phyloP scores from a whole-genome alignment of 495 filamentous ascomycete species.

The Podospora pseudoanserina region DNA sequence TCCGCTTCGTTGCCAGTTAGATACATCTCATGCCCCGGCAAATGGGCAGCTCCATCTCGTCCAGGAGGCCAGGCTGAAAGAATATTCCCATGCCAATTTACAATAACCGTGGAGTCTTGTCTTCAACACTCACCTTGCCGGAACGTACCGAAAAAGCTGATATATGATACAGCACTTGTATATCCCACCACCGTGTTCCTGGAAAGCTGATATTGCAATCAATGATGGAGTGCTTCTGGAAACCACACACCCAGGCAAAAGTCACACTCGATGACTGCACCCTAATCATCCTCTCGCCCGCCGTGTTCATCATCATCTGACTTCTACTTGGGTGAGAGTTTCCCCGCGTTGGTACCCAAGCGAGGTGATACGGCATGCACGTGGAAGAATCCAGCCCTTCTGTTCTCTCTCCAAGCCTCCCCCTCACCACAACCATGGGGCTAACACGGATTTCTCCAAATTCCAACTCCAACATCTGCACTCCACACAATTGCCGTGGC shows the following conservation, averaged over 20 bases:
- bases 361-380: slow-evolving; percentile 11
- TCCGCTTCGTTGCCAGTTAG: too few relatives aligned
- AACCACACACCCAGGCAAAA: neutral
- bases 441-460: neutral
- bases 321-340: neutral
- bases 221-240: neutral
- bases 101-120: neutral
- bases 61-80: neutral
- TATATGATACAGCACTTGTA: neutral
- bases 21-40: neutral
- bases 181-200: slow-evolving; percentile 2
- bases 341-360: slow-evolving; percentile 7
- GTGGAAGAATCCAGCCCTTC: slow-evolving; percentile 1
- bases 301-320: too few relatives aligned
- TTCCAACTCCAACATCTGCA: neutral
- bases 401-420: slow-evolving; percentile 1
- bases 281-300: neutral
- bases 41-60: too few relatives aligned
- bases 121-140: neutral
- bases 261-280: neutral
- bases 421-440: neutral
- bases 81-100: too few relatives aligned
- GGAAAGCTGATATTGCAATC: neutral
- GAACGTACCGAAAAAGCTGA: slow-evolving; percentile 3
- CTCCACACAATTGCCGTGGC: slow-evolving; percentile 2